Conservation (phyloP, 306 rosid species). For the Vigna radiata region DNA sequence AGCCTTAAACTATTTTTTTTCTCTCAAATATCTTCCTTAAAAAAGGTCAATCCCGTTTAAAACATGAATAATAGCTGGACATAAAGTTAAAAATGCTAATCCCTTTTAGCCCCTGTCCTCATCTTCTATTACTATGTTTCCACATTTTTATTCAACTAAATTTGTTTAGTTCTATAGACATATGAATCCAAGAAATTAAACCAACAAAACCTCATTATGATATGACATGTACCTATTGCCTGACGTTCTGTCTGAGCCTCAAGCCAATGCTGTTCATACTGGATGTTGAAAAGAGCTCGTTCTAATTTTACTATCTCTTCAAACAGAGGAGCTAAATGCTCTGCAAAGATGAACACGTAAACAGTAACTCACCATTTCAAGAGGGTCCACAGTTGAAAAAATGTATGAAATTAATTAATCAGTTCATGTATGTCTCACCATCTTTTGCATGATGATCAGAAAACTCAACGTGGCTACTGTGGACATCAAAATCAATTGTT, state of each 20-base stretch:
- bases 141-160: too few species aligned
- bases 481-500: conserved; percentile 81
- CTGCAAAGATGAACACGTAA: conserved; percentile 50
- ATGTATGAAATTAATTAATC: neutral
- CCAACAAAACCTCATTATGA: conserved; percentile 1
- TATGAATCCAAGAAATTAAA: conserved; percentile 13
- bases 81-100: too few species aligned
- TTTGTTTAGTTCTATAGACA: neutral
- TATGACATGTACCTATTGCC: conserved; percentile 54
- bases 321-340: conserved; percentile 65
- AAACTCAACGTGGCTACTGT: conserved; percentile 61
- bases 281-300: conserved; percentile 81
- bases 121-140: neutral
- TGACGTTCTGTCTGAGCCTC: conserved; percentile 87
- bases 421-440: conserved; percentile 46
- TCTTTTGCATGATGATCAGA: conserved; percentile 67
- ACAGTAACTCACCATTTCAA: conserved; percentile 24
- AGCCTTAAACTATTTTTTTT: neutral
- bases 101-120: neutral
- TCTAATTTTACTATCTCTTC: conserved; percentile 72
- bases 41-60: too few species aligned
- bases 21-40: too few species aligned
- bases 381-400: neutral
- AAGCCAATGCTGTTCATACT: conserved; percentile 87
- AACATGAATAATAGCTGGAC: too few species aligned